phyloP scores from a whole-genome alignment of 306 rosid species.

The Pterocarpus santalinus region DNA sequence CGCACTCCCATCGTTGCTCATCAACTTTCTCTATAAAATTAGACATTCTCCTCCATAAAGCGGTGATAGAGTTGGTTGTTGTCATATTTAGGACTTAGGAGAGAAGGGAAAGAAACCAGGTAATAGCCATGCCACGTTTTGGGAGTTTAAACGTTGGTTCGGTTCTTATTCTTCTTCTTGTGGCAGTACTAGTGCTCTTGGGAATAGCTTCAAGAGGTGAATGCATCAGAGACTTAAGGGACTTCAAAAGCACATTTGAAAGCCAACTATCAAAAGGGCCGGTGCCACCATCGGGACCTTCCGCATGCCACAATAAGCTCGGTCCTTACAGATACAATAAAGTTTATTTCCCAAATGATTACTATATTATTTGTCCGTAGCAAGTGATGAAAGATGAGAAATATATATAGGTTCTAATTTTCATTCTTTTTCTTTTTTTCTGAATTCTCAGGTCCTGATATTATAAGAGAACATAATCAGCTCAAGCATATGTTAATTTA shows the following conservation, averaged over 20 bases:
- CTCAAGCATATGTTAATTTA: not conserved
- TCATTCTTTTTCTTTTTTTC: not conserved
- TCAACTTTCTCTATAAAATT: slow-evolving; percentile 14
- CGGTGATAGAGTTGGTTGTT: not conserved
- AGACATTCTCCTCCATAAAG: slow-evolving; percentile 6
- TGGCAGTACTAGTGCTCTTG: slow-evolving; percentile 26
- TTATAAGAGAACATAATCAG: not conserved
- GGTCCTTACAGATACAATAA: slow-evolving; percentile 50
- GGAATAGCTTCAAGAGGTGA: slow-evolving; percentile 51
- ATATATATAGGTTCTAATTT: not conserved
- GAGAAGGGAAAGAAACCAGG: slow-evolving; percentile 1
- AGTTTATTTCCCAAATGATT: slow-evolving; percentile 43
- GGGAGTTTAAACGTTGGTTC: slow-evolving; percentile 27
- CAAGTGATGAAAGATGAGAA: not conserved
- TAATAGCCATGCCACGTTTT: slow-evolving; percentile 44
- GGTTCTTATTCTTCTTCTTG: slow-evolving; percentile 36
- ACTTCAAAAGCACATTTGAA: slow-evolving; percentile 49
- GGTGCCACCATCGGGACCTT: slow-evolving; percentile 84
- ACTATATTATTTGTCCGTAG: slow-evolving; percentile 62
- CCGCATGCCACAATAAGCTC: slow-evolving; percentile 69
- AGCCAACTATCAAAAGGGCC: slow-evolving; percentile 67
- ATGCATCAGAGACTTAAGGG: slow-evolving; percentile 45
- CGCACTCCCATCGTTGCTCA: slow-evolving; percentile 1
- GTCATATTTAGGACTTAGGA: not conserved
- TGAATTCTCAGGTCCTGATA: not conserved